phyloP scores from a whole-genome alignment of 2,329 filamentous ascomycete genomes.

The Cytospora paraplurivora region DNA sequence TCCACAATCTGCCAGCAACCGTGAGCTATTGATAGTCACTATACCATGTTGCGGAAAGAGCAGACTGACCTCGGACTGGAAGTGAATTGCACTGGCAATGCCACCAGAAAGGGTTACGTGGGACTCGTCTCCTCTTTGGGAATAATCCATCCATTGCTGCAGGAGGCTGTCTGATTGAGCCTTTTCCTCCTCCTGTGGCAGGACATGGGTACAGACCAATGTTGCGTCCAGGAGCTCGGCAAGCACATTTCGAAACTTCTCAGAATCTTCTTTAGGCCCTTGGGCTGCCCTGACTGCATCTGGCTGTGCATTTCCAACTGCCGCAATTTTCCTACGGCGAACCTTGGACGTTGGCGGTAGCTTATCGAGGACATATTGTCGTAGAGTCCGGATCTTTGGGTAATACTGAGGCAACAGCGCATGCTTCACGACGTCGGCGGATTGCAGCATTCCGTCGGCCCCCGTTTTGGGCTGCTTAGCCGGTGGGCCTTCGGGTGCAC shows the following conservation, averaged over 20 bases:
- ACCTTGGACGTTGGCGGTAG: slow-evolving; percentile 69
- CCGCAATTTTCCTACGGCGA: slow-evolving; percentile 58
- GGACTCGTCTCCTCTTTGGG: slow-evolving; percentile 63
- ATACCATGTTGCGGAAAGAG: background rate
- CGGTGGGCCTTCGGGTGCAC: slow-evolving; percentile 23
- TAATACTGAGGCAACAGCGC: slow-evolving; percentile 72
- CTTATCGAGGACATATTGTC: slow-evolving; percentile 67
- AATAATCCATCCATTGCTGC: slow-evolving; percentile 62
- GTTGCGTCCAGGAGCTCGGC: slow-evolving; percentile 67
- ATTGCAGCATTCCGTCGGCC: slow-evolving; percentile 17
- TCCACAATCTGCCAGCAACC: slow-evolving; percentile 65
- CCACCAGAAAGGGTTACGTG: slow-evolving; percentile 55
- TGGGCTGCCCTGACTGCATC: background rate
- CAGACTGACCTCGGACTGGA: slow-evolving; percentile 65
- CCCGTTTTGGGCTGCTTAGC: slow-evolving; percentile 31
- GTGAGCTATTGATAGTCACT: slow-evolving; percentile 11
- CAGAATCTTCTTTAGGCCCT: background rate
- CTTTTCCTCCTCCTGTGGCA: slow-evolving; percentile 35
- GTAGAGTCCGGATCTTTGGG: slow-evolving; percentile 63
- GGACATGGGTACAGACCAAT: slow-evolving; percentile 57
- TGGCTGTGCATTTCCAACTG: slow-evolving; percentile 40
- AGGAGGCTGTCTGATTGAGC: slow-evolving; percentile 45
- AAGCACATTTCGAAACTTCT: slow-evolving; percentile 45
- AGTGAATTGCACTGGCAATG: slow-evolving; percentile 48
- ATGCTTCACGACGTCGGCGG: slow-evolving; percentile 45